These are phyloP conservation scores for Populus euphratica DNA, from an alignment of 345 rosid species.

Conservation along the genomic window DNA sequence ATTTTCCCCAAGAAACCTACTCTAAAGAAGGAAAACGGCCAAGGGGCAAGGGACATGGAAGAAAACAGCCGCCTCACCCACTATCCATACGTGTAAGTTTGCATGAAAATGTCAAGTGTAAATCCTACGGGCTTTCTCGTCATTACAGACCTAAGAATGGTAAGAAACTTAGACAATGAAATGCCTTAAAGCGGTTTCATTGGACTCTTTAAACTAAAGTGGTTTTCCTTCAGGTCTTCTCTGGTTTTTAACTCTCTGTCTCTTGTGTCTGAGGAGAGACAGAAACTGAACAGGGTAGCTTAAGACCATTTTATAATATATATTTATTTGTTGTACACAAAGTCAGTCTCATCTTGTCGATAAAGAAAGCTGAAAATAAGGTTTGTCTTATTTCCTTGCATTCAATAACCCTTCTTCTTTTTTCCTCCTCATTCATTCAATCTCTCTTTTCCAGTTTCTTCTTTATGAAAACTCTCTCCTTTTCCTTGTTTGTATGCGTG, in stretches of 20 bases:
- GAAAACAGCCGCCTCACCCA: conserved; percentile 31
- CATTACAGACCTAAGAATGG: not conserved
- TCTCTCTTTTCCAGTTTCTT: conserved; percentile 16
- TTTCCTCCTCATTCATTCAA: conserved; percentile 19
- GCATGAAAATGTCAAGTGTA: conserved; percentile 47
- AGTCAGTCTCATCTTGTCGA: conserved; percentile 22
- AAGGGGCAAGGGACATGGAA: not conserved
- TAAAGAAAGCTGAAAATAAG: conserved; percentile 20
- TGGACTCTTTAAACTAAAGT: not conserved
- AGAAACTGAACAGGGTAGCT: conserved; percentile 36
- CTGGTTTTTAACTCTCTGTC: conserved; percentile 8
- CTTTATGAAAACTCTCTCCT: conserved; percentile 35
- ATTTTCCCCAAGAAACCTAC: too few species aligned
- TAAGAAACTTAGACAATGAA: conserved; percentile 21
- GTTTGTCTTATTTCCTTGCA: conserved; percentile 36
- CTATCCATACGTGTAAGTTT: conserved; percentile 43
- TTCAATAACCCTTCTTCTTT: conserved; percentile 22
- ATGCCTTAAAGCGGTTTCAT: conserved; percentile 18
- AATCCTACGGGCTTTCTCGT: conserved; percentile 25
- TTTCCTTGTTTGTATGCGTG: conserved; percentile 5
- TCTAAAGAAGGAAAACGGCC: not conserved
- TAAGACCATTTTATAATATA: conserved; percentile 49
- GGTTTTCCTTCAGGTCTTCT: conserved; percentile 21
- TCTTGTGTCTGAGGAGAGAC: conserved; percentile 13
- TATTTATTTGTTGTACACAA: conserved; percentile 7